Evolutionary conservation across 1,139 yeast genomes (phyloP).

Genomic region (Zygosaccharomyces pseudobailii): DNA sequence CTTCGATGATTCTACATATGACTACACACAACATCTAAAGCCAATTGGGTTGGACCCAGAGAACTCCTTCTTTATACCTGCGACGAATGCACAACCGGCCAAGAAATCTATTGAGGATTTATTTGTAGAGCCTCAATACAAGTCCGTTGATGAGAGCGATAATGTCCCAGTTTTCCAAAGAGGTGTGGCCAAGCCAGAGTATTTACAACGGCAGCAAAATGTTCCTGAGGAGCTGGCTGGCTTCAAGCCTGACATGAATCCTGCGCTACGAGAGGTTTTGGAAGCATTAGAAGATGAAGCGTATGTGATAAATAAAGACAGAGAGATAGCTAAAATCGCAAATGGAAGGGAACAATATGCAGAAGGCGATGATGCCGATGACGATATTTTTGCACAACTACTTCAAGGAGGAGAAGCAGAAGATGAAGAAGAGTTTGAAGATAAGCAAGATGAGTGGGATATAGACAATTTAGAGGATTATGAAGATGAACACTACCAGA

Average conservation of each 20-base stretch:
- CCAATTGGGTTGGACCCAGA: constrained; percentile 72
- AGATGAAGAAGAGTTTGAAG: constrained; percentile 45
- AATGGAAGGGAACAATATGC: constrained; percentile 67
- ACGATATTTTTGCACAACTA: constrained; percentile 59
- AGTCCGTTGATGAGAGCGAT: constrained; percentile 57
- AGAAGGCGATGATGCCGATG: constrained; percentile 52
- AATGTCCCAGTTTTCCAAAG: constrained; percentile 39
- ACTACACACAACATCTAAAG: constrained; percentile 91
- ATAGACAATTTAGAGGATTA: constrained; percentile 57
- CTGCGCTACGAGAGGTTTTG: constrained; percentile 80
- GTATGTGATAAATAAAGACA: constrained; percentile 55
- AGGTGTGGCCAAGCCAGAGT: constrained; percentile 33
- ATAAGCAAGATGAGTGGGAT: constrained; percentile 57
- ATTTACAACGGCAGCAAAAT: constrained; percentile 47
- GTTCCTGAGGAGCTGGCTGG: constrained; percentile 86
- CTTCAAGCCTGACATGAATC: constrained; percentile 91
- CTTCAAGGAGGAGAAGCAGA: constrained; percentile 53
- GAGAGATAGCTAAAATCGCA: constrained; percentile 19
- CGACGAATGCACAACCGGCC: constrained; percentile 28
- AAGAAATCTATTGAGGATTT: constrained; percentile 37
- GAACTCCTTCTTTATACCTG: constrained; percentile 51
- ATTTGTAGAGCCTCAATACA: constrained; percentile 40
- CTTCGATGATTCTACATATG: constrained; percentile 86
- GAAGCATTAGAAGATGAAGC: constrained; percentile 96
- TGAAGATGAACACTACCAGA: constrained; percentile 36